phyloP scores from a whole-genome alignment of 73 alveolate genomes.

The Effrenium voratum region DNA sequence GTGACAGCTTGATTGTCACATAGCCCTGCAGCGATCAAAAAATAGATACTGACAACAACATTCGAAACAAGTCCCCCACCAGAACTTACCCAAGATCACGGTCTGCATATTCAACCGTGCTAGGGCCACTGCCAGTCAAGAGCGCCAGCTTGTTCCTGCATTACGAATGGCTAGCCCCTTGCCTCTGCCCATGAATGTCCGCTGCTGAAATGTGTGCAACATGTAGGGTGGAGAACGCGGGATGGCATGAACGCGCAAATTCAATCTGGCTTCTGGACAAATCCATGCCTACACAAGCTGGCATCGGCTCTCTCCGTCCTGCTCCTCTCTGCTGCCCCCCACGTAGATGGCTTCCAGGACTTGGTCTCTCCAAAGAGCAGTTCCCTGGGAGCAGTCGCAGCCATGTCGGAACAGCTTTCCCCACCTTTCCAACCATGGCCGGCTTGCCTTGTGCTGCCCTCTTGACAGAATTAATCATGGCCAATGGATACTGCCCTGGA shows the following conservation, averaged over 20 bases:
- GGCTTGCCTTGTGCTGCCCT: no score
- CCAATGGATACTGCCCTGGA: no score
- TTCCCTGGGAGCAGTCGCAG: constrained; percentile 18
- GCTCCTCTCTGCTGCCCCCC: constrained; percentile 83
- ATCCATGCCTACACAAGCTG: no score
- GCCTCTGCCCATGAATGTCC: background rate
- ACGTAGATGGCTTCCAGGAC: constrained; percentile 49
- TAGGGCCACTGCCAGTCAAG: constrained; percentile 80
- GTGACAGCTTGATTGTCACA: no score
- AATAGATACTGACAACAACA: no score
- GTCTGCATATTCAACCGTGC: no score
- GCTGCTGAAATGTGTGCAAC: background rate
- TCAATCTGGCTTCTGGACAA: background rate
- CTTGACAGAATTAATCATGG: no score
- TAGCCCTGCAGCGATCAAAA: no score
- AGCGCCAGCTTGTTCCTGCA: constrained; percentile 79
- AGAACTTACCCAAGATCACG: no score
- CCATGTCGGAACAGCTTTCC: no score
- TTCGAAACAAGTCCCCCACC: no score
- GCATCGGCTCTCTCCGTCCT: background rate
- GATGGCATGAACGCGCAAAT: background rate
- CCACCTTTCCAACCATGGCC: no score
- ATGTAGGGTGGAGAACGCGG: background rate
- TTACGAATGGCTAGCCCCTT: background rate
- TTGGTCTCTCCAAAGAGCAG: constrained; percentile 44